Evolutionary conservation across 2,329 filamentous ascomycete species (phyloP).

Genomic region (Ophiostoma piceae): DNA sequence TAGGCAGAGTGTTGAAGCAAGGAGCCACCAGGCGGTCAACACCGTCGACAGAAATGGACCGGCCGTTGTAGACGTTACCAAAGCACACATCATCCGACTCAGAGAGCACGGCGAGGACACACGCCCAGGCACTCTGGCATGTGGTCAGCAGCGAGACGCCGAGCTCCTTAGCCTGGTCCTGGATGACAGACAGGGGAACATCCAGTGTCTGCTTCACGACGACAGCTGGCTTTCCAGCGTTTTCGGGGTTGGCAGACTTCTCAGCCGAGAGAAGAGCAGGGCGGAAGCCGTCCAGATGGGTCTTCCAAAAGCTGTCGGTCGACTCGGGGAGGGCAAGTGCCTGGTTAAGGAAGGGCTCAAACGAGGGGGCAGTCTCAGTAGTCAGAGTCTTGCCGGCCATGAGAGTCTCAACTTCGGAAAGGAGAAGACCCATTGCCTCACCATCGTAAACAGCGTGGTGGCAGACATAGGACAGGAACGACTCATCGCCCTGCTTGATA

Average conservation of each 20-base stretch:
- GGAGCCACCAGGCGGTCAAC: slow-evolving; percentile 74
- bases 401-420: slow-evolving; percentile 62
- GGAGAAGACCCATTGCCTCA: slow-evolving; percentile 63
- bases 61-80: slow-evolving; percentile 77
- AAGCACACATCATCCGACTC: slow-evolving; percentile 68
- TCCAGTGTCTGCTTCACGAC: slow-evolving; percentile 32
- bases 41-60: slow-evolving; percentile 59
- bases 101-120: slow-evolving; percentile 54
- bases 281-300: slow-evolving; percentile 49
- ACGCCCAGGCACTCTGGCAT: slow-evolving; percentile 68
- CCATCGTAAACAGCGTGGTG: slow-evolving; percentile 89
- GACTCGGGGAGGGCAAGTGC: slow-evolving; percentile 46
- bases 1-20: slow-evolving; percentile 84
- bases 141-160: slow-evolving; percentile 60
- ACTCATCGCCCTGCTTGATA: slow-evolving; percentile 32
- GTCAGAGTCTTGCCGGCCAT: slow-evolving; percentile 47
- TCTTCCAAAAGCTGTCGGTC: slow-evolving; percentile 62
- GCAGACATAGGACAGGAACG: slow-evolving; percentile 47
- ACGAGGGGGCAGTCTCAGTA: slow-evolving; percentile 45
- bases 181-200: slow-evolving; percentile 42
- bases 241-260: neutral
- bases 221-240: neutral
- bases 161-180: slow-evolving; percentile 46
- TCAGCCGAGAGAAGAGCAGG: slow-evolving; percentile 28
- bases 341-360: slow-evolving; percentile 58